phyloP scores from a whole-genome alignment of 1,139 yeast genomes.

The Pichia sp. region DNA sequence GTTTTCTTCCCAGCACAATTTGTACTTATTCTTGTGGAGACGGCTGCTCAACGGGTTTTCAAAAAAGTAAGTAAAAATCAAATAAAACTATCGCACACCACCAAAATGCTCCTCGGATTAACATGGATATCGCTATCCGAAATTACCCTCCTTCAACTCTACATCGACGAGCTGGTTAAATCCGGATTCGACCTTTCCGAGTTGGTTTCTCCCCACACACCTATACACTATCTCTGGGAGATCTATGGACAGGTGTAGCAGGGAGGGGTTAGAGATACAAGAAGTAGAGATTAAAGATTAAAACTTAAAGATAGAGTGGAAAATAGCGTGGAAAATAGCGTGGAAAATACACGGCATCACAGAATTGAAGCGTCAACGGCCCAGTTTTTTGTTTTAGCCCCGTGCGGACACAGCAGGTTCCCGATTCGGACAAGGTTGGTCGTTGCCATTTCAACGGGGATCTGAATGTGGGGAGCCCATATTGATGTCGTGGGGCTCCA shows the following conservation, averaged over 20 bases:
- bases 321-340: too few relatives aligned
- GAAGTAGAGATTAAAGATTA: too few relatives aligned
- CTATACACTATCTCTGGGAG: background rate
- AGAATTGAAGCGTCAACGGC: background rate
- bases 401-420: background rate
- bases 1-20: constrained; percentile 16
- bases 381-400: background rate
- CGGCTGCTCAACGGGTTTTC: background rate
- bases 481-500: too few relatives aligned
- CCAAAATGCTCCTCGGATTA: constrained; percentile 10
- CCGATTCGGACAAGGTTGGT: background rate
- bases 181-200: constrained; percentile 14
- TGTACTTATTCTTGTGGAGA: constrained; percentile 12
- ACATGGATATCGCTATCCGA: constrained; percentile 14
- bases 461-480: too few relatives aligned
- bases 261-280: too few relatives aligned
- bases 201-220: constrained; percentile 1
- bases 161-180: constrained; percentile 17
- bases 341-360: too few relatives aligned
- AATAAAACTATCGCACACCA: constrained; percentile 1
- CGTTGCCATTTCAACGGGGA: too few relatives aligned
- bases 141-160: constrained; percentile 9
- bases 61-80: background rate
- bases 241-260: background rate
- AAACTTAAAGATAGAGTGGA: too few relatives aligned